Percentiles rank a stretch among this genome's conserved stretches.
Evolutionary conservation across 1,284 basidiomycete species (phyloP).

Genomic region (Fomitopsis pinicola): DNA sequence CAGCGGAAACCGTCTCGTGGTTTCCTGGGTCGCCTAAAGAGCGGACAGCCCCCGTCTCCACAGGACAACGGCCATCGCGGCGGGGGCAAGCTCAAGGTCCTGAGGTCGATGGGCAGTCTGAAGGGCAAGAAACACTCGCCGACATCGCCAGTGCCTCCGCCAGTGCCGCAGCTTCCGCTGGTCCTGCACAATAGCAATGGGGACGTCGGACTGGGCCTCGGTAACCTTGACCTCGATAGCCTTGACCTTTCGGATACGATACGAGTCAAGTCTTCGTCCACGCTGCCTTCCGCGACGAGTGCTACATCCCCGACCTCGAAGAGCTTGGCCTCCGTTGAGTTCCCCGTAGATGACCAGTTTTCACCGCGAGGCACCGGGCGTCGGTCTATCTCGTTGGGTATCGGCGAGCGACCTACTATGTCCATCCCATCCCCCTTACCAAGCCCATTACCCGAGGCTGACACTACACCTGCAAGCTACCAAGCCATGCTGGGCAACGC

Average conservation of each 20-base stretch:
- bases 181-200: slow-evolving; percentile 46
- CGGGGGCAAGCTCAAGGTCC: slow-evolving; percentile 60
- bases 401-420: slow-evolving; percentile 30
- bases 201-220: slow-evolving; percentile 58
- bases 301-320: background rate
- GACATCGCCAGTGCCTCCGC: slow-evolving; percentile 8
- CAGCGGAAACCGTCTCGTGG: slow-evolving; percentile 60
- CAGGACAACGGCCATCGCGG: slow-evolving; percentile 26
- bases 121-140: slow-evolving; percentile 39
- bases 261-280: slow-evolving; percentile 22
- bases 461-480: slow-evolving; percentile 35
- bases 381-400: slow-evolving; percentile 63
- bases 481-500: slow-evolving; percentile 79
- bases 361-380: slow-evolving; percentile 40
- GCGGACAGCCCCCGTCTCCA: slow-evolving; percentile 37
- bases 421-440: slow-evolving; percentile 48
- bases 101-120: slow-evolving; percentile 77
- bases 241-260: slow-evolving; percentile 42
- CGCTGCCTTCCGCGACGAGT: slow-evolving; percentile 6
- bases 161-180: slow-evolving; percentile 30
- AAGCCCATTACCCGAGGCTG: slow-evolving; percentile 15
- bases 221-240: slow-evolving; percentile 53
- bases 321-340: slow-evolving; percentile 11
- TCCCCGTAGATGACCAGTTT: slow-evolving; percentile 10
- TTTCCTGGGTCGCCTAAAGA: slow-evolving; percentile 59